Percentiles rank a stretch among this genome's conserved stretches.
phyloP scores from a whole-genome alignment of 2,329 filamentous ascomycete species.

The Scedosporium dehoogii region DNA sequence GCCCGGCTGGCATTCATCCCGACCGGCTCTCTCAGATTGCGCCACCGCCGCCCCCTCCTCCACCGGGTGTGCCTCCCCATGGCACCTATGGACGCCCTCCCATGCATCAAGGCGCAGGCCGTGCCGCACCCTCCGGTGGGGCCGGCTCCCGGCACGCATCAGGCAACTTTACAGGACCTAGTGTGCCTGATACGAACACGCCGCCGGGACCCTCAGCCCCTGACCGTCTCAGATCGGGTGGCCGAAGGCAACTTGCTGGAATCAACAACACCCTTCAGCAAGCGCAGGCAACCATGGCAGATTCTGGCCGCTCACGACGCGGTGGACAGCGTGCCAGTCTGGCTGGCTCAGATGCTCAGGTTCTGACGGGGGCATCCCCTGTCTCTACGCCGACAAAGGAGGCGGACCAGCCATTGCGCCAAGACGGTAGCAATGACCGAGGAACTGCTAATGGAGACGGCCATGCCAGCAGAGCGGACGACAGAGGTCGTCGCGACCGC shows the following conservation, averaged over 20 bases:
- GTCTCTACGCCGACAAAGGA: conserved; percentile 39
- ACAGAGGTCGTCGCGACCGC: conserved; percentile 32
- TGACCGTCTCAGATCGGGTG: conserved; percentile 23
- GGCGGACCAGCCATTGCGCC: conserved; percentile 32
- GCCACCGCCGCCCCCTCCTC: conserved; percentile 19
- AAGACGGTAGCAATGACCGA: conserved; percentile 23
- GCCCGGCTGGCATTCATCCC: conserved; percentile 32
- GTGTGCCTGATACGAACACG: not conserved
- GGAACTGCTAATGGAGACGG: conserved; percentile 24
- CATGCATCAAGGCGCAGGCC: conserved; percentile 6
- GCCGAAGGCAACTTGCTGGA: conserved; percentile 44
- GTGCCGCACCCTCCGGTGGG: conserved; percentile 5
- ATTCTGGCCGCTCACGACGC: not conserved
- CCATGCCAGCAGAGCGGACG: conserved; percentile 29
- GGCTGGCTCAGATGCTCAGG: conserved; percentile 45
- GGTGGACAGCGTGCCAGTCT: conserved; percentile 23
- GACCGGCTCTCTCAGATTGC: conserved; percentile 40
- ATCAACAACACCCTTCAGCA: conserved; percentile 51
- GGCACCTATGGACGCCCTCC: conserved; percentile 1
- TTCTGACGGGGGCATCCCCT: conserved; percentile 43
- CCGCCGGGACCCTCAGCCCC: not conserved
- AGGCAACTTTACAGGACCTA: not conserved
- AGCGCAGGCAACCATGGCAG: conserved; percentile 25
- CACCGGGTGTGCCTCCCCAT: conserved; percentile 21
- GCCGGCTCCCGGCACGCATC: conserved; percentile 1